Percentiles rank a stretch among this genome's conserved stretches.
Conservation (phyloP, 2,329 filamentous ascomycete species). For the Endothia cerciana region DNA sequence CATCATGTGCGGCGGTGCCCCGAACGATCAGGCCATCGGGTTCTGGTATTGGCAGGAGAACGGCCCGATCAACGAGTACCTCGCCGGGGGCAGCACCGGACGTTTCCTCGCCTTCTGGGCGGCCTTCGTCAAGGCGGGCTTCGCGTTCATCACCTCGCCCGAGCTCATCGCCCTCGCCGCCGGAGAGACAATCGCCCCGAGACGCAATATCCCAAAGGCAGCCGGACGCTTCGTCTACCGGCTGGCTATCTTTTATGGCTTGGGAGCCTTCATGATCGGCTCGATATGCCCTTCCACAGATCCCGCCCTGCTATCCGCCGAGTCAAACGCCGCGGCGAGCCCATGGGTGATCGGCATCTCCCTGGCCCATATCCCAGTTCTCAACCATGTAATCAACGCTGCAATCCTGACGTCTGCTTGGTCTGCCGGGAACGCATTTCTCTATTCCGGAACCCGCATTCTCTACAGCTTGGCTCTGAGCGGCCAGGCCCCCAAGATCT, state of each 20-base stretch:
- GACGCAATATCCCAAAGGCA: constrained; percentile 68
- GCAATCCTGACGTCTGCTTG: constrained; percentile 69
- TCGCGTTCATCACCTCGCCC: constrained; percentile 64
- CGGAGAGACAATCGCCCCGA: constrained; percentile 66
- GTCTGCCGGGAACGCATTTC: constrained; percentile 64
- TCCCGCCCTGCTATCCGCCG: constrained; percentile 55
- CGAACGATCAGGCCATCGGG: constrained; percentile 32
- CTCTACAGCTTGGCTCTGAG: constrained; percentile 70
- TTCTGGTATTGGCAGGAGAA: constrained; percentile 45
- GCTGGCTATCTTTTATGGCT: constrained; percentile 65
- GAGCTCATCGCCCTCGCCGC: constrained; percentile 66
- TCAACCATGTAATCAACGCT: constrained; percentile 71
- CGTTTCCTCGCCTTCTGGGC: constrained; percentile 63
- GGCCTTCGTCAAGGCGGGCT: constrained; percentile 60
- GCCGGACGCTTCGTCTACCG: constrained; percentile 65
- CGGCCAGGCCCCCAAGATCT: constrained; percentile 66
- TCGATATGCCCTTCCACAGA: constrained; percentile 69
- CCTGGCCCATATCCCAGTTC: constrained; percentile 62
- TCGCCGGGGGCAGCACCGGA: constrained; percentile 50
- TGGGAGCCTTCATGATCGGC: constrained; percentile 65
- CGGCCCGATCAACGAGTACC: constrained; percentile 53
- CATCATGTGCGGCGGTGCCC: constrained; percentile 28
- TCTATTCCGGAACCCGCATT: constrained; percentile 71
- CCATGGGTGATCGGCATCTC: constrained; percentile 72
- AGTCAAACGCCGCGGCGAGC: constrained; percentile 62